phyloP scores from a whole-genome alignment of 768 basidiomycete genomes.

The Leucosporidium creatinivorum region DNA sequence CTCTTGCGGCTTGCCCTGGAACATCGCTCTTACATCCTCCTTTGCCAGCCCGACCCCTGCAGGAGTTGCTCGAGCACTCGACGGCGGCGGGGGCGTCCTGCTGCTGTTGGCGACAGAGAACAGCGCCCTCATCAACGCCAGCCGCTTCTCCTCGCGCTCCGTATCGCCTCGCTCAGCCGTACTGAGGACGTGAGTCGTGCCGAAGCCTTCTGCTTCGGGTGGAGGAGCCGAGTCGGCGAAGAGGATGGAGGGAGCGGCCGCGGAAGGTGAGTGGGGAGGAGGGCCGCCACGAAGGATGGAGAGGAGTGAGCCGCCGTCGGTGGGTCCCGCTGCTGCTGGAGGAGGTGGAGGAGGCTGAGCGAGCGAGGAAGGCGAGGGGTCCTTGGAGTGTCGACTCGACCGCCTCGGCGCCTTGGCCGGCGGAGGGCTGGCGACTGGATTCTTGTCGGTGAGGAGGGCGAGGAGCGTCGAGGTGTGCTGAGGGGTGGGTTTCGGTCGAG shows the following conservation, averaged over 20 bases:
- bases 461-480: conserved; percentile 12
- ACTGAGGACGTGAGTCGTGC: not conserved
- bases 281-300: no score
- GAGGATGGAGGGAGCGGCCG: conserved; percentile 1
- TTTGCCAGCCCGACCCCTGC: no score
- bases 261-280: not conserved
- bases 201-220: conserved; percentile 3
- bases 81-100: not conserved
- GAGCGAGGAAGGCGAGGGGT: not conserved
- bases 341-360: conserved; percentile 1
- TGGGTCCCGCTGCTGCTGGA: not conserved
- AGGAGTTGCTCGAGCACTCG: not conserved
- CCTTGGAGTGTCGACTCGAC: not conserved
- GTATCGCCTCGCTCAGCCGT: conserved; percentile 1
- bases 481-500: conserved; percentile 13
- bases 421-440: conserved; percentile 5
- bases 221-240: conserved; percentile 8
- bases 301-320: conserved; percentile 10
- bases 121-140: conserved; percentile 22
- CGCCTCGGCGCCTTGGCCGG: not conserved
- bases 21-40: no score
- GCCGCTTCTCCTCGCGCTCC: conserved; percentile 26
- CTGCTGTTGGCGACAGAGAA: conserved; percentile 13
- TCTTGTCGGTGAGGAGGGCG: conserved; percentile 18
- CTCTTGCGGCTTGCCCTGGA: no score